Base-by-base conservation (phyloP, 2,329 filamentous ascomycete genomes). In the Calonectria multiphialidica region DNA sequence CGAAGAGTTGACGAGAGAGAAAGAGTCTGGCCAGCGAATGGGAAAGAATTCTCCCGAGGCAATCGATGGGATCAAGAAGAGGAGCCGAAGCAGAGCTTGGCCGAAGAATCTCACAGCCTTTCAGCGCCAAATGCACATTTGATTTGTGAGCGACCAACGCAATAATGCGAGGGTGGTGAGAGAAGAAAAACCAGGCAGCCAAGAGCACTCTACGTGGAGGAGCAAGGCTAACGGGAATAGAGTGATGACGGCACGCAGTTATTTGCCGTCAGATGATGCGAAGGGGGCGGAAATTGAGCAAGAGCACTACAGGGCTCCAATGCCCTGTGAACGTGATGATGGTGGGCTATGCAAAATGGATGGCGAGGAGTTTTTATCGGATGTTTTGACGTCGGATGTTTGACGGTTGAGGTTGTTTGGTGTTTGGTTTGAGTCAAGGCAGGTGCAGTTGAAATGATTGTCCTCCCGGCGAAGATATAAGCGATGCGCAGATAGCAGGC, bases 1-100 rank as follows among this genome's bases (percentile, higher is more conserved):
- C 40, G 44, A 37, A 45, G 33, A 72, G 70, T 66, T 50, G 66
- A 65, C 33, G 35, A 53, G 44, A 35, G 21, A 42, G 8, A 49
- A 65, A 59, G 44, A 12, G 49, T 50, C 23, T 45, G 25, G 33
- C 42, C 45, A 40, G 23, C 25, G 42, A 61, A 45, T 35, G 45
- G n/a, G 25, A 30, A 23, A 23, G 21, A n/a, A 49, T 37, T 23
- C 8, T 16, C 45, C 49, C 42, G 25, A 21, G n/a, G 42, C 8
- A 35, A 33, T n/a, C 35, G 42, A 13, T 35, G n/a, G n/a, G 5
- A 25, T 37, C 33, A 40, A 13, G 3, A 21, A 35, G 42, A 30
- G 21, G 35, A 63, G 37, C 9, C 10, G 25, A 23, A 28, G 59
- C 9, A n/a, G 9, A 23, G 37, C 55, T 45, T 45, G 30, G 37